phyloP scores from a whole-genome alignment of 306 rosid species.

The Sicyos baderoa region DNA sequence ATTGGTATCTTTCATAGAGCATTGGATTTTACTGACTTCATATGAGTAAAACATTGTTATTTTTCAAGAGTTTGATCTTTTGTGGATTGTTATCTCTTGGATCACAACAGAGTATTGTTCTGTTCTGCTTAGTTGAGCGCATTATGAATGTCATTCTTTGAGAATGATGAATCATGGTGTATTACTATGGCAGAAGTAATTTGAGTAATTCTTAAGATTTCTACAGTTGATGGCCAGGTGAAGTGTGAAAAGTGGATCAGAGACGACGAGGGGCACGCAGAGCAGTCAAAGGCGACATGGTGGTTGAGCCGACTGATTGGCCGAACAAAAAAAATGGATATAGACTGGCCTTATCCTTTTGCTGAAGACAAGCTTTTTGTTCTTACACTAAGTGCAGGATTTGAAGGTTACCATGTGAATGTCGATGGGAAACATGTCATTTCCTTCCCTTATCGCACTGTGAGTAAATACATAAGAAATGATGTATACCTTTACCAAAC shows the following conservation, averaged over 20 bases:
- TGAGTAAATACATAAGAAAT: conserved; percentile 42
- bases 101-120: too few species aligned
- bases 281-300: conserved; percentile 69
- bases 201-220: conserved; percentile 33
- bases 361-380: conserved; percentile 70
- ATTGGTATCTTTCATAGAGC: too few species aligned
- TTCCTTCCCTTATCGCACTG: conserved; percentile 90
- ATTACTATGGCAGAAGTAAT: not conserved
- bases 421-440: conserved; percentile 83
- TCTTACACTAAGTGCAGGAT: conserved; percentile 81
- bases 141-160: not conserved
- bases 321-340: conserved; percentile 54
- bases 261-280: conserved; percentile 42
- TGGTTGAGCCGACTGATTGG: conserved; percentile 78
- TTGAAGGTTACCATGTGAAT: conserved; percentile 89
- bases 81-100: too few species aligned
- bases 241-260: conserved; percentile 95
- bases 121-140: not conserved
- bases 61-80: not conserved
- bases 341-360: conserved; percentile 92
- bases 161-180: not conserved
- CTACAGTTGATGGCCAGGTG: conserved; percentile 78
- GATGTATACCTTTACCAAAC: conserved; percentile 20
- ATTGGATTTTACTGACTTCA: conserved; percentile 11
- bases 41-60: not conserved